Evolutionary conservation across 2,329 filamentous ascomycete species (phyloP), one percentile per base, ranked within the genome.

Genomic region (Leptodontidium sp.): DNA sequence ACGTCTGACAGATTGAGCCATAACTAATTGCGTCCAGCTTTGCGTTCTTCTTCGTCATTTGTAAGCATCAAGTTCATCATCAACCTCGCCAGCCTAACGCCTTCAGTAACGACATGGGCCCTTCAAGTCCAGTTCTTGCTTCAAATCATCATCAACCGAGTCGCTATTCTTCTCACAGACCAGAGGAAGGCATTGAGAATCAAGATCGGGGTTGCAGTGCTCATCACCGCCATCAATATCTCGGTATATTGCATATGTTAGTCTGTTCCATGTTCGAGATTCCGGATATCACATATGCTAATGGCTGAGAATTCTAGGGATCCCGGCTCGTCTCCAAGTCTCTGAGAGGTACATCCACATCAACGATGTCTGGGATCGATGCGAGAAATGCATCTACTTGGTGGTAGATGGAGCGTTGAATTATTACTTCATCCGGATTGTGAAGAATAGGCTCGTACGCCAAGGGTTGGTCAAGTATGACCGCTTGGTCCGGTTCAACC

Each of bases 101-200:
- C 49, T 38, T 7, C 40, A 75, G 74, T 74, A n/a, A 73, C 70
- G n/a, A 65, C 63, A 8, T 76, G 72, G 74, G 78, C 64, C 72
- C 80, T 66, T 68, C 83, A 69, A 84, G 83, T 86, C 15, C 85
- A 87, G 68, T 77, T 86, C 1, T 72, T 87, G 1, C 81, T 86
- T 77, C 84, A 87, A 71, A 87, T 87, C 58, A 86, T 87, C 71
- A 83, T 86, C 75, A 87, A 87, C 71, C 81, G 85, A 64, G 83
- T 86, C 26, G 80, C 81, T 0, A 80, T 87, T 49, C 82, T 87
- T 45, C 79, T 82, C 14, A 80, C 83, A 15, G 77, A 82, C 53
- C 78, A 77, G 29, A 75, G 72, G 0, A 81, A 80, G 1, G 80
- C 83, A 7, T 32, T 62, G 0, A 76, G 72, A 15, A 71, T 87